Evolutionary conservation across 345 rosid species (phyloP), one percentile per base, ranked within the genome.

Genomic region (Brassica napus): DNA sequence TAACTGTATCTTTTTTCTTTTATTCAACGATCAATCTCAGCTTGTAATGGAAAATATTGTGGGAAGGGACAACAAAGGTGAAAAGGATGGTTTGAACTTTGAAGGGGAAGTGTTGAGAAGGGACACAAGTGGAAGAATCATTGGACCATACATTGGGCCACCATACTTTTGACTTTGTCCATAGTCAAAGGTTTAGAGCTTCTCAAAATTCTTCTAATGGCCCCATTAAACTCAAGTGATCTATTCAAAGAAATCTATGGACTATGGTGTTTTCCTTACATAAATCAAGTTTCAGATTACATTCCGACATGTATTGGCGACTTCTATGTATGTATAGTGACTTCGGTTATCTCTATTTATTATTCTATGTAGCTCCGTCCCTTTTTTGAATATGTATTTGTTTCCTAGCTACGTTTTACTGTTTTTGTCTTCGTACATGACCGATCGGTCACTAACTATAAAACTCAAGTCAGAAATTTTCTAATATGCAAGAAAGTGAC

Each of bases 151-250:
- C 3, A 32, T 32, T 76, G 61, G 63, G 71, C 52, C 49, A 76
- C 11, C 37, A 14, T 8, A 23, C 68, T 68, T 69, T 76, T 76
- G 35, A 31, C 74, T 30, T 75, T 42, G 6, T 16, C 31, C 62
- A 76, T 26, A 44, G 74, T 60, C 79, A 69, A 57, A 35, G 59
- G 42, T 67, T 75, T 57, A 24, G 11, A 32, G 44, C 66, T 75
- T 58, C 32, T 57, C 57, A 8, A 37, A 31, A 5, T 34, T 21
- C 28, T 72, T n/a, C 42, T 73, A 52, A 60, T 69, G 39, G 39
- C 6, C 52, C 54, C 54, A 21, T 34, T 65, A 31, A 34, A 65
- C 78, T 54, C 78, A 23, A 74, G 37, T 73, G 71, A 34, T 55
- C 42, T 35, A 28, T 68, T 67, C 32, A 58, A 39, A 4, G 34